Evolutionary conservation across 129 eudicot genomes (phyloP), one percentile per base, ranked within the genome.

Genomic region (Flaveria linearis): DNA sequence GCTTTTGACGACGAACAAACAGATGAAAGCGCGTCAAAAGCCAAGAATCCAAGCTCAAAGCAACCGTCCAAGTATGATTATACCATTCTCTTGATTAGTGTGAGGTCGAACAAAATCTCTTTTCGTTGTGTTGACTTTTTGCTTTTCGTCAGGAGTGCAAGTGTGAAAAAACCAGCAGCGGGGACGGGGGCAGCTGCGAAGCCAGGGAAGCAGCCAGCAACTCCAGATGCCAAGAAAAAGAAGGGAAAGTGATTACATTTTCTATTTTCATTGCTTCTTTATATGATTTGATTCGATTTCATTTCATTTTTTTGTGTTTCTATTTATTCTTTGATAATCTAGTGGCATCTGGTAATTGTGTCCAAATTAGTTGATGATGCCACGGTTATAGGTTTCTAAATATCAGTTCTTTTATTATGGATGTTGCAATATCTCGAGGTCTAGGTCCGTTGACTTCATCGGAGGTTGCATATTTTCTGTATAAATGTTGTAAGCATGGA

Each of bases 31-130:
- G 41, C 41, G 41, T 36, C 41, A 36, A 36, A 36, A 36, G 41
- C 41, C 41, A 52, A 76, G 16, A 67, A 67, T 23, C 0, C 74
- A 50, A 36, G 17, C n/a, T 22, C 82, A 39, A 73, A 73, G 79
- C 74, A 74, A 67, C 61, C 83, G 41, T 15, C 74, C 53, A 57
- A 67, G 84, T 80, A 80, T 67, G 80, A 67, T 73, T 28, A 73
- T 66, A 42, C 28, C 69, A 9, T 9, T 17, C 11, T 52, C 25
- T 66, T 65, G 36, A 13, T 63, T 15, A 55, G 36, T 52, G 0
- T 51, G 8, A 69, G 26, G 43, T 70, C 70, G 67, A 60, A 65
- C 42, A 72, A 52, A 23, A 55, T 72, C 1, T 70, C 23, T 28
- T 43, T 5, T 71, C 41, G 9, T 30, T 18, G 63, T 45, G 70